Evolutionary conservation across 345 rosid species (phyloP).

Genomic region (Moricandia moricandioides): DNA sequence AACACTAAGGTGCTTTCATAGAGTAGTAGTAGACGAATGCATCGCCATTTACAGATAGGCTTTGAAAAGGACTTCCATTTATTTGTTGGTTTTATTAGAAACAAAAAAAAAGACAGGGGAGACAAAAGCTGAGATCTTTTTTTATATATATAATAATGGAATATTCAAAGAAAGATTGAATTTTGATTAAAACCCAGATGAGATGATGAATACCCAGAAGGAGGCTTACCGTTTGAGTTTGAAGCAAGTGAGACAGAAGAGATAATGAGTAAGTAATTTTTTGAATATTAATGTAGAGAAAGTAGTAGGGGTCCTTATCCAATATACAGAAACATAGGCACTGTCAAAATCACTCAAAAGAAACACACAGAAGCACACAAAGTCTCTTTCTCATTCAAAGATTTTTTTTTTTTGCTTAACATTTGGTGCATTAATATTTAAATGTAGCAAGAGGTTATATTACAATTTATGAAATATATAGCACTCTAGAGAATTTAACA

Average conservation of each 20-base stretch:
- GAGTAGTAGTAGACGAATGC: slow-evolving; percentile 31
- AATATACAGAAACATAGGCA: slow-evolving; percentile 35
- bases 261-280: not conserved
- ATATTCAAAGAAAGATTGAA: slow-evolving; percentile 1
- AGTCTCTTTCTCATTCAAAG: not conserved
- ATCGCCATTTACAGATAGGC: slow-evolving; percentile 43
- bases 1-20: slow-evolving; percentile 29
- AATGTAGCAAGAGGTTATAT: too few species aligned
- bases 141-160: not conserved
- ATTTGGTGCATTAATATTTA: too few species aligned
- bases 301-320: slow-evolving; percentile 27
- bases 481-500: too few species aligned
- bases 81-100: not conserved
- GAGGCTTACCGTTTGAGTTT: slow-evolving; percentile 21
- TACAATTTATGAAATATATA: too few species aligned
- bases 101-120: slow-evolving; percentile 12
- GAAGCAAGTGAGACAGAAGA: not conserved
- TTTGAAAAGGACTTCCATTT: slow-evolving; percentile 41
- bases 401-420: too few species aligned
- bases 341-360: slow-evolving; percentile 30
- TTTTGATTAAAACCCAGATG: slow-evolving; percentile 28
- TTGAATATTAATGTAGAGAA: not conserved
- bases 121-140: slow-evolving; percentile 33
- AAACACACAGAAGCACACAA: not conserved
- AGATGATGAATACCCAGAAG: slow-evolving; percentile 25